Evolutionary conservation across 2,329 filamentous ascomycete species (phyloP), one percentile per base, ranked within the genome.

Genomic region (Aspergillus luchuensis): DNA sequence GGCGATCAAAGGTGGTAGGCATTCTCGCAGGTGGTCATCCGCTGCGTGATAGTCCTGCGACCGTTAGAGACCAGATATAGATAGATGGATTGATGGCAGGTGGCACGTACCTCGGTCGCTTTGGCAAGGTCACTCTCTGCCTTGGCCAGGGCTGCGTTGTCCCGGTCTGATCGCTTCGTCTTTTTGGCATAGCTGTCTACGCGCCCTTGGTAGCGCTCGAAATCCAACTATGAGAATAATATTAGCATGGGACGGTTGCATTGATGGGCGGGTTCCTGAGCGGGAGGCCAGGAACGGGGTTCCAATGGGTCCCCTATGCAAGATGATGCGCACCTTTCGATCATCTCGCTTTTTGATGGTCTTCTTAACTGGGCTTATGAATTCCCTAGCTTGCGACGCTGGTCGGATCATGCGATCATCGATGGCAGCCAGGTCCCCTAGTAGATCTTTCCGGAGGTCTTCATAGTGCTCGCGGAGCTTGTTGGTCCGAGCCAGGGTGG

Each of bases 341-440:
- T 93, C 90, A 72, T 95, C 91, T 50, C 92, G 82, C 75, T 91
- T 92, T 78, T 94, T 95, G 71, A 96, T 91, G 1, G 88, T 89
- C 78, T 92, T 95, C 70, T 90, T 88, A 72, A 95, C 82, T 2
- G 89, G 87, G 65, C 88, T 85, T 61, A 94, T 82, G 57, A 80
- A 85, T 56, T 89, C 86, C 69, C 87, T 89, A 7, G 89, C 89
- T 56, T 89, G 84, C 59, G 85, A 85, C 4, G 89, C 89, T 0
- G 91, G 90, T 60, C 82, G 82, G 56, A 93, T 85, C 64, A 95
- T 84, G 66, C 86, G 85, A 8, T 81, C 78, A 65, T 94, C 90
- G 65, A 96, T 90, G 67, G 86, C 82, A 59, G 79, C 81, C 59
- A 95, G 81, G 71, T 95, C 91, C 61, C 88, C 86, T 58, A 87